Evolutionary conservation across 176 grass and related monocot species (phyloP).

Genomic region (Ananas comosus): DNA sequence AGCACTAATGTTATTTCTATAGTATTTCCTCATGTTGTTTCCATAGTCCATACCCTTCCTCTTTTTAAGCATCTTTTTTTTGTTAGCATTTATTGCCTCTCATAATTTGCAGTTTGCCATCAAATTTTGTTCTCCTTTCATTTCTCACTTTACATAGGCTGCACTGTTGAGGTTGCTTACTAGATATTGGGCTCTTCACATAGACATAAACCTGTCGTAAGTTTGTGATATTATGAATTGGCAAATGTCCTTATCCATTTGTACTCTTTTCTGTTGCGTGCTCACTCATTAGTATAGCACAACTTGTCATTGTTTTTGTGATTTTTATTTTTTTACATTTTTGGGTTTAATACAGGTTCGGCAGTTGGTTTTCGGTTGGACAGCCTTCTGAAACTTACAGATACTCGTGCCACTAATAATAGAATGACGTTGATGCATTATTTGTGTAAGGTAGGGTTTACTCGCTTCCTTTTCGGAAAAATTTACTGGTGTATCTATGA

Average conservation of each 20-base stretch:
- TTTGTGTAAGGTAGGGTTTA: slow-evolving; percentile 63
- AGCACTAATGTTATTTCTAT: too few relatives aligned
- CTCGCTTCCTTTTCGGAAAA: background rate
- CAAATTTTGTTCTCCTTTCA: background rate
- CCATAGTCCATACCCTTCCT: too few relatives aligned
- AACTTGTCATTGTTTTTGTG: slow-evolving; percentile 14
- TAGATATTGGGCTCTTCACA: background rate
- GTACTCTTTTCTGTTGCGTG: too few relatives aligned
- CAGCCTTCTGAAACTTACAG: slow-evolving; percentile 81
- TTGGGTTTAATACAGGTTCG: slow-evolving; percentile 37
- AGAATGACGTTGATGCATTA: slow-evolving; percentile 91
- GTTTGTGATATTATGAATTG: background rate
- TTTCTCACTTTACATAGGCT: background rate
- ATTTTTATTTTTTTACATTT: slow-evolving; percentile 10
- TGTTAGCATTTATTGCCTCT: too few relatives aligned
- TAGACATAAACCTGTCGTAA: background rate
- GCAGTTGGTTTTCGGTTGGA: slow-evolving; percentile 80
- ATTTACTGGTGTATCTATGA: background rate
- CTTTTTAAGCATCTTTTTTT: too few relatives aligned
- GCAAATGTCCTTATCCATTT: background rate
- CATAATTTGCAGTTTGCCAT: too few relatives aligned
- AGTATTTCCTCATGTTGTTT: too few relatives aligned
- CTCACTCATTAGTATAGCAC: background rate
- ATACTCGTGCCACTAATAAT: slow-evolving; percentile 70
- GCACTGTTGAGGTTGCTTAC: background rate